phyloP scores from a whole-genome alignment of 2,329 filamentous ascomycete genomes.

The Penicillium sp. region DNA sequence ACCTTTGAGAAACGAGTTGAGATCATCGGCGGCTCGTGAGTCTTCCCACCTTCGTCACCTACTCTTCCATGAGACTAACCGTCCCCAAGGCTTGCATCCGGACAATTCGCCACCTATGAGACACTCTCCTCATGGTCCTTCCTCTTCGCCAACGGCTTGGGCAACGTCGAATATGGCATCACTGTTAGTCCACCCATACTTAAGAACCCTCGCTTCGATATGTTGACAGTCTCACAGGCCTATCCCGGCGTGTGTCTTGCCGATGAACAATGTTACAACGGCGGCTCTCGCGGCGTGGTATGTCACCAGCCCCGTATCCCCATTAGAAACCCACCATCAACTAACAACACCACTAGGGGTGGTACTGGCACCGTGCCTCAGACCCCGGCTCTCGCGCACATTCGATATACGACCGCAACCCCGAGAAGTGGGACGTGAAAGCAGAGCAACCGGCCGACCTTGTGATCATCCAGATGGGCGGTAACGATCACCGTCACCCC shows the following conservation, averaged over 20 bases:
- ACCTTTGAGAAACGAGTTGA: conserved; percentile 41
- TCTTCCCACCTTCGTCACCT: background rate
- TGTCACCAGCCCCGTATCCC: background rate
- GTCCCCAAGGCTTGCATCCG: conserved; percentile 52
- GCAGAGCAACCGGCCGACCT: conserved; percentile 37
- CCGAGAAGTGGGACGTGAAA: conserved; percentile 30
- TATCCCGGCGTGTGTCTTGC: conserved; percentile 59
- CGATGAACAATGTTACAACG: conserved; percentile 58
- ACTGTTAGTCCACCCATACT: conserved; percentile 32
- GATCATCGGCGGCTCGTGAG: conserved; percentile 46
- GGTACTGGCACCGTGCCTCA: conserved; percentile 59
- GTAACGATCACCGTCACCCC: conserved; percentile 45
- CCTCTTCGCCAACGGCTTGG: conserved; percentile 55
- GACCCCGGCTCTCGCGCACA: conserved; percentile 52
- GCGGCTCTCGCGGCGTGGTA: conserved; percentile 49
- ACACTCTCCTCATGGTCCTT: conserved; percentile 57
- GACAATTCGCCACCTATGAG: conserved; percentile 60
- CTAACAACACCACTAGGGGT: conserved; percentile 31
- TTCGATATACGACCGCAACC: conserved; percentile 40
- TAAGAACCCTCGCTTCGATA: too few relatives aligned
- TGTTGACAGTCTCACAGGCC: conserved; percentile 17
- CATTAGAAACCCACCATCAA: background rate
- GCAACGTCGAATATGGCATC: conserved; percentile 58
- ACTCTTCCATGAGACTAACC: conserved; percentile 44
- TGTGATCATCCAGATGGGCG: conserved; percentile 48